These are phyloP conservation scores for Xylariaceae sp. DNA, from an alignment of 2,329 filamentous ascomycete species.

Conservation along the genomic window DNA sequence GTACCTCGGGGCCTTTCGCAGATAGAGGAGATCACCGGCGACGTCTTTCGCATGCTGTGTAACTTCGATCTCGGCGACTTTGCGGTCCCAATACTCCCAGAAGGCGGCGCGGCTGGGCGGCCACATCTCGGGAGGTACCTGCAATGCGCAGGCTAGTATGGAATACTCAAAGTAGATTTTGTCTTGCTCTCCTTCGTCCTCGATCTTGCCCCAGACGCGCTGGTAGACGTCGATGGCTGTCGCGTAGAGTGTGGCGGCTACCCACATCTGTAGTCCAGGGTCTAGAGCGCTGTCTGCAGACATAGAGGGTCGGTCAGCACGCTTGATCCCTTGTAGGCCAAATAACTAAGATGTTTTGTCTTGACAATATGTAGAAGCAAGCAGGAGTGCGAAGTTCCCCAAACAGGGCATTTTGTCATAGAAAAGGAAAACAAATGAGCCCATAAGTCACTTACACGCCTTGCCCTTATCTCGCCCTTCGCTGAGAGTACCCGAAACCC, in stretches of 20 bases:
- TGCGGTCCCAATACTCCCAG: slow-evolving; percentile 41
- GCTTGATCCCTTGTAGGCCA: no score
- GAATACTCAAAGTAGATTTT: slow-evolving; percentile 39
- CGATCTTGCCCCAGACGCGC: slow-evolving; percentile 44
- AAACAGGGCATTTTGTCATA: no score
- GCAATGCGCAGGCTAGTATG: slow-evolving; percentile 40
- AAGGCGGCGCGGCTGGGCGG: slow-evolving; percentile 35
- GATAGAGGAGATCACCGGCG: slow-evolving; percentile 35
- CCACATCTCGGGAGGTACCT: slow-evolving; percentile 43
- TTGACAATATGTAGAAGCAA: no score
- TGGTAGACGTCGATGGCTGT: slow-evolving; percentile 46
- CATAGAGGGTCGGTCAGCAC: no score
- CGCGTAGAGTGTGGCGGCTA: slow-evolving; percentile 2
- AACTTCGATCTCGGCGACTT: slow-evolving; percentile 36
- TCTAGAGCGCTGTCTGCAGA: background rate
- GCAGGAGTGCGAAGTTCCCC: no score
- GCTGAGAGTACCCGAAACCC: background rate
- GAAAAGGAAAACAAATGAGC: background rate
- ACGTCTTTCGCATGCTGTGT: slow-evolving; percentile 40
- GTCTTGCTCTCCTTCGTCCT: slow-evolving; percentile 34
- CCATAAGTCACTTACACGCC: background rate
- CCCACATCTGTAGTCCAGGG: background rate
- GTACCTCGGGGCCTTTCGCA: slow-evolving; percentile 32
- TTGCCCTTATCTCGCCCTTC: background rate
- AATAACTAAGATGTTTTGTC: no score